Base-by-base conservation (phyloP, 2,329 filamentous ascomycete genomes). In the Calonectria pseudoreteaudii region DNA sequence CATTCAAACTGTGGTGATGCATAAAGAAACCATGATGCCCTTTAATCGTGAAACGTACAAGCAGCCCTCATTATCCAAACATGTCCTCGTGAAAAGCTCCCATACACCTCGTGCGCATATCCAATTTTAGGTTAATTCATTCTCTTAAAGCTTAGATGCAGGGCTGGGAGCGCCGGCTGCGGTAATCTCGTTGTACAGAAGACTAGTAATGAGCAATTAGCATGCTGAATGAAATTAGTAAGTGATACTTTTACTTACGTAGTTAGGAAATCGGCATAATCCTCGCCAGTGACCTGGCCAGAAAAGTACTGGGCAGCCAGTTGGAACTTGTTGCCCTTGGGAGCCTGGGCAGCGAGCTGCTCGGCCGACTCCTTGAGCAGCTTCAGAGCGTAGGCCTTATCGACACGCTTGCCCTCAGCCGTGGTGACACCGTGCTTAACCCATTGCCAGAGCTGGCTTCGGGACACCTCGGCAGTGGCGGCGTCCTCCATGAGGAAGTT, bases 401-500 rank as follows among this genome's bases (percentile, higher is more conserved):
- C 96, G 79, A 99, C 93, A 82, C 92, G 94, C 90, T 96, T 96
- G 86, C 96, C 96, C 83, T 98, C 95, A 53, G 93, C 91, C 10
- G 96, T 98, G 75, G 90, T 90, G 74, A 96, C 82, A 76, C 90
- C 90, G 83, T 93, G 91, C 82, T 90, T 92, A 76, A 93, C 92
- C 97, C 97, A 99, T 85, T 99, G 97, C 96, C 96, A 98, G 58
- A 99, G 90, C 89, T 99, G 97, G 79, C 92, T 95, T 81, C 97
- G 93, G 71, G 94, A 97, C 7, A 99, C 97, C 86, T 99, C 97
- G 65, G 97, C 97, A 1, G 97, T 99, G 30, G 97, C 97, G 23
- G 97, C 97, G 80, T 98, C 97, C 88, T 99, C 97, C 96, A 98
- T 98, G 70, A 98, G 90, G 85, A 94, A 98, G 90, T 98, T 98